Conservation (phyloP, 1,284 basidiomycete genomes). For the Ganoderma lucidum region DNA sequence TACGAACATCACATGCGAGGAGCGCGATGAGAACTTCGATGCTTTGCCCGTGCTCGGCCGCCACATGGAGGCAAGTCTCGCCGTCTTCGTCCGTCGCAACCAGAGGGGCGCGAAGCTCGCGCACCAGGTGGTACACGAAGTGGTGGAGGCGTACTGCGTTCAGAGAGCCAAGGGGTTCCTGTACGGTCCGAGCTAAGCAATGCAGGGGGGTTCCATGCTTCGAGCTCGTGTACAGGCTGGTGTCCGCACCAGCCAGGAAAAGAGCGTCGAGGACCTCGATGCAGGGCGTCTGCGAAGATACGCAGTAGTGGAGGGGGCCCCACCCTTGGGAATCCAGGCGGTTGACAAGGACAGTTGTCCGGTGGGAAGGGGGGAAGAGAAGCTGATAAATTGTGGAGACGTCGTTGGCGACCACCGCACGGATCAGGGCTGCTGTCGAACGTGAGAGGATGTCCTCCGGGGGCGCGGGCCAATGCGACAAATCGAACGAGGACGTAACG, state of each 20-base stretch:
- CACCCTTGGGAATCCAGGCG: constrained; percentile 69
- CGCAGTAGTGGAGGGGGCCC: constrained; percentile 76
- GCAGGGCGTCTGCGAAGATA: constrained; percentile 61
- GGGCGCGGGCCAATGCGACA: constrained; percentile 20
- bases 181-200: constrained; percentile 66
- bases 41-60: constrained; percentile 88
- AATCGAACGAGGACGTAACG: constrained; percentile 22
- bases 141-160: constrained; percentile 55
- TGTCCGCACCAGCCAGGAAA: constrained; percentile 76
- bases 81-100: constrained; percentile 80
- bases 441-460: constrained; percentile 24
- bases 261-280: constrained; percentile 69
- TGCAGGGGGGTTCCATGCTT: constrained; percentile 76
- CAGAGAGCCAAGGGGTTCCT: constrained; percentile 44
- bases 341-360: constrained; percentile 51
- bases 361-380: constrained; percentile 29
- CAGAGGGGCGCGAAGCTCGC: constrained; percentile 71
- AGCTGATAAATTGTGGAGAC: constrained; percentile 42
- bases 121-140: constrained; percentile 71
- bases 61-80: constrained; percentile 94
- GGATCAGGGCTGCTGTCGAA: constrained; percentile 41
- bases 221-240: constrained; percentile 69
- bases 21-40: constrained; percentile 67
- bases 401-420: constrained; percentile 28
- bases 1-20: constrained; percentile 66